These are phyloP conservation scores for Exserohilum turcica DNA, from an alignment of 2,329 filamentous ascomycete genomes.

Conservation along the genomic window DNA sequence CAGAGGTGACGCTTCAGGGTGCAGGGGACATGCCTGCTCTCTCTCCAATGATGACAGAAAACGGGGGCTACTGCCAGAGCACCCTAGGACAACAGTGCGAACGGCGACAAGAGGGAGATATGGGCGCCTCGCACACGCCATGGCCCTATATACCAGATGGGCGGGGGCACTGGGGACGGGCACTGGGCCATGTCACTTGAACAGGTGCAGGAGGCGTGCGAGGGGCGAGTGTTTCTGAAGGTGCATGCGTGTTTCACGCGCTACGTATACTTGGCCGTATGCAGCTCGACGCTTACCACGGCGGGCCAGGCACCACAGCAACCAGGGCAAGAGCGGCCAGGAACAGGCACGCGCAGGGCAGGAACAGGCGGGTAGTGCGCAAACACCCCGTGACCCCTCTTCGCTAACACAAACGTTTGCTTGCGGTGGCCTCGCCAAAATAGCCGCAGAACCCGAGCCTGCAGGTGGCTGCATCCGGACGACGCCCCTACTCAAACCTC, in stretches of 20 bases:
- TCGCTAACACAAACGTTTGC: neutral
- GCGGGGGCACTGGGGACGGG: constrained; percentile 2
- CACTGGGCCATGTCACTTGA: constrained; percentile 5
- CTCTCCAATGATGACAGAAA: neutral
- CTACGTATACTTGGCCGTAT: constrained; percentile 14
- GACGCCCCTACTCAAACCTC: neutral
- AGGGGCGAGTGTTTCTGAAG: constrained; percentile 27
- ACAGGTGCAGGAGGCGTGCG: constrained; percentile 10
- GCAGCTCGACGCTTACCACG: constrained; percentile 1
- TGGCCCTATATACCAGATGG: constrained; percentile 25
- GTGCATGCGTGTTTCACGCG: constrained; percentile 24
- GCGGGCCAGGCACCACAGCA: constrained; percentile 18
- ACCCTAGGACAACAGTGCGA: constrained; percentile 8
- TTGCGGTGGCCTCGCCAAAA: neutral
- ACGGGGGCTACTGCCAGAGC: constrained; percentile 9
- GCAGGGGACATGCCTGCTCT: constrained; percentile 1
- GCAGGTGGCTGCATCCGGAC: neutral
- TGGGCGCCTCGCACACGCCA: constrained; percentile 10
- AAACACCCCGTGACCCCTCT: neutral
- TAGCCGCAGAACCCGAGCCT: neutral
- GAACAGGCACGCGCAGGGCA: constrained; percentile 11
- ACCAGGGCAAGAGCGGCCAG: too few species aligned
- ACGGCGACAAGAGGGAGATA: constrained; percentile 3
- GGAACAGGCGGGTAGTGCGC: constrained; percentile 15
- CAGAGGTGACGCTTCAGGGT: constrained; percentile 1